These are phyloP conservation scores for Lipomyces mesembrius DNA, from an alignment of 805 yeast species.

Conservation along the genomic window DNA sequence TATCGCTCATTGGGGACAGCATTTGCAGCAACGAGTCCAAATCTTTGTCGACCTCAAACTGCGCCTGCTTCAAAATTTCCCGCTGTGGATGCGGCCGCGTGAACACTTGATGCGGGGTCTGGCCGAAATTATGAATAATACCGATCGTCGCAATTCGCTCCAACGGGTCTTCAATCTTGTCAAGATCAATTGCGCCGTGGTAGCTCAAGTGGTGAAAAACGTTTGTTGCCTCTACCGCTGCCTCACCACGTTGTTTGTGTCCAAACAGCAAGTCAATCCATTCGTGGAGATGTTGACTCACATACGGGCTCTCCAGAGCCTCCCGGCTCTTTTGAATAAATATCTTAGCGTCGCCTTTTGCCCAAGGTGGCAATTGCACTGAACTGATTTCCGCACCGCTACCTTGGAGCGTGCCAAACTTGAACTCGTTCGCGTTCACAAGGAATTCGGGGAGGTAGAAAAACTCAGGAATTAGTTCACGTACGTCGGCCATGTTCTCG, in stretches of 20 bases:
- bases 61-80: constrained; percentile 42
- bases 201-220: constrained; percentile 86
- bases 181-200: constrained; percentile 80
- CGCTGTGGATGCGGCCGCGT: constrained; percentile 65
- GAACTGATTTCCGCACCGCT: constrained; percentile 58
- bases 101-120: constrained; percentile 79
- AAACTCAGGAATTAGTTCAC: constrained; percentile 87
- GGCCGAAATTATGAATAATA: constrained; percentile 89
- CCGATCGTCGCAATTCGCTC: constrained; percentile 80
- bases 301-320: constrained; percentile 83
- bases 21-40: constrained; percentile 28
- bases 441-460: constrained; percentile 81
- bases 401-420: constrained; percentile 71
- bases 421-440: constrained; percentile 64
- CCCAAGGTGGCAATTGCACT: constrained; percentile 83
- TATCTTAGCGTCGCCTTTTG: constrained; percentile 71
- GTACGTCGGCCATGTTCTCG: constrained; percentile 83
- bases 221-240: constrained; percentile 68
- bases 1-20: constrained; percentile 25
- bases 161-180: constrained; percentile 69
- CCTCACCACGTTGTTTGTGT: constrained; percentile 71
- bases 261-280: constrained; percentile 93
- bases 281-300: constrained; percentile 70
- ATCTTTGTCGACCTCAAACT: constrained; percentile 29
- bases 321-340: constrained; percentile 77